Percentiles rank a stretch among this genome's conserved stretches.
Evolutionary conservation across 2,329 filamentous ascomycete species (phyloP).

Genomic region (Domatiomyces globalis): DNA sequence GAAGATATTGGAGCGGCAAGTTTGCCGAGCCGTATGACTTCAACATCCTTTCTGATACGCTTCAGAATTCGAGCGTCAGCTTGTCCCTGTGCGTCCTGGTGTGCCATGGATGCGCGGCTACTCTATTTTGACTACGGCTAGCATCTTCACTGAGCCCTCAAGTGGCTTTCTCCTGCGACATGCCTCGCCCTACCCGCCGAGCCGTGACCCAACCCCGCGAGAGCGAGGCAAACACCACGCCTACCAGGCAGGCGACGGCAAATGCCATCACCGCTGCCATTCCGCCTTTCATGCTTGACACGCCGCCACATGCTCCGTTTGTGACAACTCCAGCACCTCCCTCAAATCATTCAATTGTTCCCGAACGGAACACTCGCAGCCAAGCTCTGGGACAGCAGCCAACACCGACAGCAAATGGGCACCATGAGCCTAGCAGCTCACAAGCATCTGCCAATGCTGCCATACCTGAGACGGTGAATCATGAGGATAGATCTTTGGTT

Average conservation of each 20-base stretch:
- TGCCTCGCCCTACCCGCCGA: neutral
- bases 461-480: constrained; percentile 9
- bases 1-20: neutral
- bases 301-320: constrained; percentile 19
- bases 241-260: neutral
- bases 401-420: constrained; percentile 9
- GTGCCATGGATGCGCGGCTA: neutral
- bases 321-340: constrained; percentile 15
- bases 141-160: neutral
- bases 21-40: neutral
- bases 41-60: neutral
- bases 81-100: neutral
- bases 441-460: constrained; percentile 10
- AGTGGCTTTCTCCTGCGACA: neutral
- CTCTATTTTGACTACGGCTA: neutral
- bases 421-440: constrained; percentile 6
- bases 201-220: neutral
- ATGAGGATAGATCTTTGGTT: constrained; percentile 14
- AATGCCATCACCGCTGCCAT: constrained; percentile 19
- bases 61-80: neutral
- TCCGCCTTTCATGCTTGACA: constrained; percentile 20
- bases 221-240: neutral
- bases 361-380: constrained; percentile 9
- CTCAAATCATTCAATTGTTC: constrained; percentile 11
- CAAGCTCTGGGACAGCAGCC: constrained; percentile 8